Evolutionary conservation across 2,329 filamentous ascomycete genomes (phyloP).

Genomic region (Sclerotinia glacialis): DNA sequence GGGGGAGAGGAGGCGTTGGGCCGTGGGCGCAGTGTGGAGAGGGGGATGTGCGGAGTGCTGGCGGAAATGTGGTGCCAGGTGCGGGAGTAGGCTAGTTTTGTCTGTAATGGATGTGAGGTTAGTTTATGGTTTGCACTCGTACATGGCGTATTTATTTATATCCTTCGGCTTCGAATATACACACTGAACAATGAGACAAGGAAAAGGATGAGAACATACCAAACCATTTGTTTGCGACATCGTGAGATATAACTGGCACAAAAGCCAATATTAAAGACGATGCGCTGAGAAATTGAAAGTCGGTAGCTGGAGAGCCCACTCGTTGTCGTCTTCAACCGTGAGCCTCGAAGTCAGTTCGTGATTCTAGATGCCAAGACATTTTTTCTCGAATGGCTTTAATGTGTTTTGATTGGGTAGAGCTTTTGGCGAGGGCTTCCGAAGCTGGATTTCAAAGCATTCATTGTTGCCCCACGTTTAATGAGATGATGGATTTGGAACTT

Average conservation of each 20-base stretch:
- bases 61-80: conserved; percentile 87
- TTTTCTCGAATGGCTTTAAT: conserved; percentile 10
- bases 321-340: conserved; percentile 15
- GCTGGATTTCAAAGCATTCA: conserved; percentile 36
- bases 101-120: conserved; percentile 51
- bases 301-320: conserved; percentile 4
- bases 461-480: conserved; percentile 23
- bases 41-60: conserved; percentile 60
- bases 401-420: conserved; percentile 12
- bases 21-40: conserved; percentile 49
- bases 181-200: conserved; percentile 4
- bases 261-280: conserved; percentile 26
- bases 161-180: conserved; percentile 22
- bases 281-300: not conserved
- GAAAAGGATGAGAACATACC: conserved; percentile 48
- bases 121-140: not conserved
- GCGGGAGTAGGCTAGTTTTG: conserved; percentile 91
- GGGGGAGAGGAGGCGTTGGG: conserved; percentile 40
- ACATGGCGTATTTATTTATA: not conserved
- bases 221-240: conserved; percentile 81
- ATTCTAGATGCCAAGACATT: conserved; percentile 23
- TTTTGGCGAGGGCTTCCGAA: conserved; percentile 14
- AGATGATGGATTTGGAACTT: not conserved
- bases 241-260: conserved; percentile 32
- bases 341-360: conserved; percentile 15